Evolutionary conservation across 2,329 filamentous ascomycete species (phyloP), one percentile per base, ranked within the genome.

Genomic region (Moelleriella libera): DNA sequence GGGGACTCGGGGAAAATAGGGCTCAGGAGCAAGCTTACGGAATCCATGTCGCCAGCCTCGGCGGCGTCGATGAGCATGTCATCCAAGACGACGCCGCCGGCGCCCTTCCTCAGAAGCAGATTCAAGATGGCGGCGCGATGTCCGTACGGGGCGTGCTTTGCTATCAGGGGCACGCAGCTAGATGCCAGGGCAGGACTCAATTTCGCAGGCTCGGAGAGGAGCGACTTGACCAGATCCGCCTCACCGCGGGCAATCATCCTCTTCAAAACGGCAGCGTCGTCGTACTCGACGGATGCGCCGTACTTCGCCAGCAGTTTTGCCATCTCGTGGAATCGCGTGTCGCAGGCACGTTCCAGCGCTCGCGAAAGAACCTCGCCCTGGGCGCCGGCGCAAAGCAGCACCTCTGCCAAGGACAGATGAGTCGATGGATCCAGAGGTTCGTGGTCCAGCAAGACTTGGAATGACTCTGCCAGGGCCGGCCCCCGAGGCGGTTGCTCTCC

Each of bases 351-450:
- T 6, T 72, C 60, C 1, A 80, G 61, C 0, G 71, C 73, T 31
- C 63, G 60, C 0, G 73, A 67, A 1, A 76, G 60, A 1, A 66
- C 61, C 11, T 75, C 69, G 2, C 78, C 78, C 10, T 66, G 63
- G 1, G 76, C 76, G 0, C 78, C 77, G 1, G 74, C 76, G 47
- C 76, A 79, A 2, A 82, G 64, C 1, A 82, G 56, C 3, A 78
- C 61, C 55, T 82, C 76, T 0, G 72, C 65, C 51, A 81, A 62
- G 2, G 67, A 66, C 41, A 75, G 59, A 54, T 74, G 78, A 32
- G 71, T 68, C 31, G 68, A 66, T 0, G 71, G 68, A 5, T 65
- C 66, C 14, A 76, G 64, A 2, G 68, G 67, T 2, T 67, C 56
- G 45, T 72, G 68, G 1, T 65, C 57, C 49, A 74, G 67, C 1